Base-by-base conservation (phyloP, 1,284 basidiomycete species). In the Earliella scabrosa region DNA sequence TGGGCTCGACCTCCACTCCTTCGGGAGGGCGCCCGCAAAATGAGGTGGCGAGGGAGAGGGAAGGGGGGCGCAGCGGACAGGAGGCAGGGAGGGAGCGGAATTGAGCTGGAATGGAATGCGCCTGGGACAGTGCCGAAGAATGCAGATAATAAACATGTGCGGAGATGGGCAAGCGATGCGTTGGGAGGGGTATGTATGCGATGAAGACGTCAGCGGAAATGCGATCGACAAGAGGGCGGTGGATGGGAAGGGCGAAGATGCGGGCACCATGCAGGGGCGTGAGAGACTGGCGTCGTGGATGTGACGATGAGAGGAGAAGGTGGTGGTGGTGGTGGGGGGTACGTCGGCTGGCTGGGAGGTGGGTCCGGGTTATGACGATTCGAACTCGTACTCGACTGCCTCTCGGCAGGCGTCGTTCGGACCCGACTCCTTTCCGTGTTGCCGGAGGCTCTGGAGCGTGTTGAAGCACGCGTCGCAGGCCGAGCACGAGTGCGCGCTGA, bases 341-440 rank as follows among this genome's bases (percentile, higher is more conserved):
- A 36, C 26, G 48, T n/a, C 34, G 38, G 6, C 18, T 14, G 38
- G 44, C 35, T 11, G 49, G 29, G 44, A 50, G 36, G 18, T 26
- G 40, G 48, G 27, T 29, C 38, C 14, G 32, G 29, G 48, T 41
- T 16, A 58, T 69, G 59, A 67, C 78, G 71, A 82, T 67, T 90
- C 88, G 60, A 88, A 82, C 32, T 82, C 81, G 70, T 90, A 90
- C 61, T 85, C 82, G 63, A 90, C 87, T 23, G 88, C 88, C 50
- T 79, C 79, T 56, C 80, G 81, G 67, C 88, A 90, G 8, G 88
- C 88, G 65, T 89, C 87, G 65, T 80, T 82, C 26, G 77, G 75
- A 45, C 76, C 71, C 11, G 77, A 73, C 41, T 77, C 75, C 38
- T 68, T 73, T 21, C 82, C 87, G 65, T 90, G 88, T 57, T 79